Base-by-base conservation (phyloP, 2,329 filamentous ascomycete species). In the Botrytis fragariae region DNA sequence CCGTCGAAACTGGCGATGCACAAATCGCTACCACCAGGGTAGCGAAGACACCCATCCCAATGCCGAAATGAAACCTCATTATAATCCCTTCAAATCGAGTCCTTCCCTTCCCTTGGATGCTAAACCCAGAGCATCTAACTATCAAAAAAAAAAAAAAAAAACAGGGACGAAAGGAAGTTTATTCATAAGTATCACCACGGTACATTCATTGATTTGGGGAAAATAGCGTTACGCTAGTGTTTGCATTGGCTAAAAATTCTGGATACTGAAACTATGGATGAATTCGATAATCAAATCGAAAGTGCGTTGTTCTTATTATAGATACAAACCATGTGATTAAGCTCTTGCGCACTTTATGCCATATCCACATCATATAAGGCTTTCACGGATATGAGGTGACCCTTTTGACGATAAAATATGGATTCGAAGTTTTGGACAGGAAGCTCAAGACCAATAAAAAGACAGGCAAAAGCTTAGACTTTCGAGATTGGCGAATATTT, bases 91-190 rank as follows among this genome's bases (percentile, higher is more conserved):
- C 32, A 35, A 35, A 35, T 35, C 32, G 32, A 35, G 32, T 35
- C 32, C 32, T 35, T 35, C 32, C 32, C 32, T 74, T 75, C 59
- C 73, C 67, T 60, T 32, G 16, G 74, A 74, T 77, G 73, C 75
- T 76, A 74, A 73, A 72, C 74, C 72, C 39, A n/a, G 74, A 79
- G 77, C 75, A 78, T 72, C 75, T 78, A 48, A 68, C 45, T n/a
- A 51, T 12, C 1, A 25, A 48, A n/a, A 51, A 51, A 25, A n/a
- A n/a, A 7, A 61, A 39, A 45, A 35, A 20, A 14, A 48, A 60
- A 16, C 20, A 16, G 22, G n/a, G 25, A 9, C 16, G 12, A 39
- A 54, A 39, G 45, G 10, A 35, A 54, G 3, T 48, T 12, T 8
- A 57, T 22, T 59, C 65, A 69, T 10, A 69, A 59, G 25, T 57